Percentiles rank a stretch among this genome's conserved stretches.
phyloP scores from a whole-genome alignment of 176 grass and related monocot species.

The Avena insularis region DNA sequence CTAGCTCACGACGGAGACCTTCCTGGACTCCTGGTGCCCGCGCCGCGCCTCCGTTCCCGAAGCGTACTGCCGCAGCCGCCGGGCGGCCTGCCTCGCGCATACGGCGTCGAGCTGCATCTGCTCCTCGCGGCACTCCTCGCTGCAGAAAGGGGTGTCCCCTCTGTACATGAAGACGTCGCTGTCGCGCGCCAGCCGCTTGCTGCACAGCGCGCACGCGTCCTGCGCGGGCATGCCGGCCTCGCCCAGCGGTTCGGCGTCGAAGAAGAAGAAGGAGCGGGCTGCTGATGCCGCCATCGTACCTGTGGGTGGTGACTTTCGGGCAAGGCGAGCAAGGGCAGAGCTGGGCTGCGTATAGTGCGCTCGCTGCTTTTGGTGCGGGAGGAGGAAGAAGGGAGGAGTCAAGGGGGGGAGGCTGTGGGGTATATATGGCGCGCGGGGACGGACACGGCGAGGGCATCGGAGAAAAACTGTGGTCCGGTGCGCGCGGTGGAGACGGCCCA shows the following conservation, averaged over 20 bases:
- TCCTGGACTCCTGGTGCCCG: slow-evolving; percentile 24
- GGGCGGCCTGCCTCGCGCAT: slow-evolving; percentile 20
- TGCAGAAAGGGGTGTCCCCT: slow-evolving; percentile 85
- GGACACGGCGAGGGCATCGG: not conserved
- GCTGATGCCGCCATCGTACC: not conserved
- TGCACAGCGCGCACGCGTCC: slow-evolving; percentile 71
- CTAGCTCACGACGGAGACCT: slow-evolving; percentile 38
- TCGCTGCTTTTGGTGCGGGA: not conserved
- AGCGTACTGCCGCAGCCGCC: not conserved
- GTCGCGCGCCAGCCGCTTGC: slow-evolving; percentile 50
- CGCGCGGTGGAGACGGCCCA: not conserved
- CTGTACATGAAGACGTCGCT: slow-evolving; percentile 76
- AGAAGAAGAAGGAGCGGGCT: slow-evolving; percentile 48
- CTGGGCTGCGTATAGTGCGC: not conserved
- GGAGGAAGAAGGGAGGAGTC: not conserved
- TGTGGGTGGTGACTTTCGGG: not conserved
- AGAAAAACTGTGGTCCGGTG: not conserved
- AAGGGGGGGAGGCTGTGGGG: not conserved
- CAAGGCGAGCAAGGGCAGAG: not conserved
- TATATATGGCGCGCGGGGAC: slow-evolving; percentile 15
- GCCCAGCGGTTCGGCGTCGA: slow-evolving; percentile 41
- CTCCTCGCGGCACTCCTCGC: slow-evolving; percentile 72
- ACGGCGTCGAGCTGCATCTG: slow-evolving; percentile 74
- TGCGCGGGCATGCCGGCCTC: slow-evolving; percentile 26
- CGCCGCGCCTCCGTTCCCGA: not conserved